Evolutionary conservation across 1,284 basidiomycete genomes (phyloP).

Genomic region (Ganoderma resinaceum): DNA sequence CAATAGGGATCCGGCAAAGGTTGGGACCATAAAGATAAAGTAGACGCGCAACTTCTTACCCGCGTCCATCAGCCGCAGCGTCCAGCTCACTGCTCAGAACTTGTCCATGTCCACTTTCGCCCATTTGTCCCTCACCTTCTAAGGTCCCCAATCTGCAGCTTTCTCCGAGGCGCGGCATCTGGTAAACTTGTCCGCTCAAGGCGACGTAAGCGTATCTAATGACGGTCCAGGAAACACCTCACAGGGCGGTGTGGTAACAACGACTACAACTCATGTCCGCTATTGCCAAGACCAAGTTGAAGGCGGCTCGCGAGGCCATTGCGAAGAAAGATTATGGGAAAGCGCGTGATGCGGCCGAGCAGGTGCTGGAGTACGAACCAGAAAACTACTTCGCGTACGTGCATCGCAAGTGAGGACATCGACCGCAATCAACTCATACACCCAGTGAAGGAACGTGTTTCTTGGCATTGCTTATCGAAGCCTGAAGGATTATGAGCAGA

Average conservation of each 20-base stretch:
- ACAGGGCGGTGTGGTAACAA: neutral
- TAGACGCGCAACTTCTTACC: neutral
- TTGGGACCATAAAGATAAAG: neutral
- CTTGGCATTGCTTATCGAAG: conserved; percentile 81
- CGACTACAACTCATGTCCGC: conserved; percentile 37
- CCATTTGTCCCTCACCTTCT: neutral
- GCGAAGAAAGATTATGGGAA: conserved; percentile 74
- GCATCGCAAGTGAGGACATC: conserved; percentile 17
- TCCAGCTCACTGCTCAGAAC: neutral
- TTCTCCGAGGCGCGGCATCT: neutral
- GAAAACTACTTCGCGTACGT: conserved; percentile 85
- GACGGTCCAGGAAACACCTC: neutral
- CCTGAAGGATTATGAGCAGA: conserved; percentile 70
- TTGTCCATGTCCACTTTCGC: neutral
- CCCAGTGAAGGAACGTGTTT: conserved; percentile 73
- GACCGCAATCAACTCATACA: neutral
- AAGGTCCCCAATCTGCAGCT: neutral
- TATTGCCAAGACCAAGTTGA: conserved; percentile 77
- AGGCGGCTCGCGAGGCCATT: conserved; percentile 82
- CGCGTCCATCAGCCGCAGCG: neutral
- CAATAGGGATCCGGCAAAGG: neutral
- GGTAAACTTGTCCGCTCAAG: neutral
- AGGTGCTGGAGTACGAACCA: conserved; percentile 76
- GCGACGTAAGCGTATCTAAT: neutral
- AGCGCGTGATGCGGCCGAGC: conserved; percentile 72